Base-by-base conservation (phyloP, 768 basidiomycete species). In the Filobasidium wieringae region DNA sequence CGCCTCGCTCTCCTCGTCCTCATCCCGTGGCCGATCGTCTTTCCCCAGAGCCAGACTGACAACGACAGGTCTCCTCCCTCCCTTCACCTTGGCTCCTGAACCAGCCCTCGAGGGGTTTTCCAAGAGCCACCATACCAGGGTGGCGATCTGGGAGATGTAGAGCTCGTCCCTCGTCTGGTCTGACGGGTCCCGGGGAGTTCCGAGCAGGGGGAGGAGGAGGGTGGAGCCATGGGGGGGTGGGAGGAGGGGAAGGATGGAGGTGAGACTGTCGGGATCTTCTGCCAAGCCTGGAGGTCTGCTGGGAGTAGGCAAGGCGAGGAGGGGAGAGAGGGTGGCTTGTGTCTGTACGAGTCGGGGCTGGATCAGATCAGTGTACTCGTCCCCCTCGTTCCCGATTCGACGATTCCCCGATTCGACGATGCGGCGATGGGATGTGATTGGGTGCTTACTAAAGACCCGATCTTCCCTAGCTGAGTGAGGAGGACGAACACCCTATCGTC, bases 221-320 rank as follows among this genome's bases (percentile, higher is more conserved):
- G 24, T 47, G 14, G 43, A 47, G 43, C 15, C 11, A 27, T 47
- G 43, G 2, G 43, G 57, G 5, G 43, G 43, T 4, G 43, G 43
- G 24, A 47, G 43, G 43, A 47, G 24, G 43, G 43, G 43, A 27
- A 62, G 24, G 55, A 58, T n/a, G 57, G 37, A 1, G 52, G 27
- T 17, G 50, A 58, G 27, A 53, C 51, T 12, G 37, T 39, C 1
- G 7, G 4, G 43, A 4, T n/a, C n/a, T n/a, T n/a, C n/a, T n/a
- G n/a, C n/a, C n/a, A n/a, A n/a, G n/a, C n/a, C n/a, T 47, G 5
- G 43, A 47, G 4, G 43, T 14, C 22, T 19, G 17, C 29, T 40
- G 37, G 37, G 43, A 22, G 22, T 47, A 4, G 22, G 43, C 22
- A 47, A 27, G 14, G 43, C 22, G 7, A 47, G 43, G 43, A 47